Percentiles rank a stretch among this genome's conserved stretches.
Evolutionary conservation across 176 grass and related monocot species (phyloP).

Genomic region (Hyparrhenia diplandra): DNA sequence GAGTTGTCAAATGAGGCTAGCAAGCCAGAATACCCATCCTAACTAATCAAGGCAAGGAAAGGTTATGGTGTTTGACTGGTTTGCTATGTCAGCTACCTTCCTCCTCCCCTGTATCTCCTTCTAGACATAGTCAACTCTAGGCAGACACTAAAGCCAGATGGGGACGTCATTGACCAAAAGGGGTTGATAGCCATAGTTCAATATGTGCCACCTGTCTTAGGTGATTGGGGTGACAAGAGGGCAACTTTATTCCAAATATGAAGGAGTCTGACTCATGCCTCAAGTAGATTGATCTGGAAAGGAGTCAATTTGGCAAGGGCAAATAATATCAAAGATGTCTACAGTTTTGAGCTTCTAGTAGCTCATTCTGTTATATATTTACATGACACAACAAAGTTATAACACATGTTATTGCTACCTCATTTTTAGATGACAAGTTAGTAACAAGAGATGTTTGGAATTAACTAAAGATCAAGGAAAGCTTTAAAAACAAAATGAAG

Average conservation of each 20-base stretch:
- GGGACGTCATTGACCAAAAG: not conserved
- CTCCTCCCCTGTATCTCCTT: not conserved
- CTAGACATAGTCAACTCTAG: not conserved
- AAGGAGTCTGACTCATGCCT: not conserved
- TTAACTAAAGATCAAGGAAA: not conserved
- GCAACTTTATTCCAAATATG: not conserved
- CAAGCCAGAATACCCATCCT: not conserved
- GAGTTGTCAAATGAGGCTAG: not conserved
- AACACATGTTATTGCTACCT: not conserved
- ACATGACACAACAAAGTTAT: not conserved
- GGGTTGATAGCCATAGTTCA: not conserved
- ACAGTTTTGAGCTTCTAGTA: not conserved
- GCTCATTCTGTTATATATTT: not conserved
- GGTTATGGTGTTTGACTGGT: not conserved
- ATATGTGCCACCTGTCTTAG: not conserved
- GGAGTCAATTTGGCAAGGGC: not conserved
- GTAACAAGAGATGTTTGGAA: not conserved
- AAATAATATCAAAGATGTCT: not conserved
- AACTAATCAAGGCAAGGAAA: not conserved
- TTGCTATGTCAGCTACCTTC: not conserved
- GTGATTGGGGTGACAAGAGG: not conserved
- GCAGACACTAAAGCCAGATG: not conserved
- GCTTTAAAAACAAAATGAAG: not conserved
- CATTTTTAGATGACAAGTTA: not conserved
- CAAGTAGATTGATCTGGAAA: not conserved